Conservation (phyloP, 2,329 filamentous ascomycete genomes). For the Botrytis squamosa region DNA sequence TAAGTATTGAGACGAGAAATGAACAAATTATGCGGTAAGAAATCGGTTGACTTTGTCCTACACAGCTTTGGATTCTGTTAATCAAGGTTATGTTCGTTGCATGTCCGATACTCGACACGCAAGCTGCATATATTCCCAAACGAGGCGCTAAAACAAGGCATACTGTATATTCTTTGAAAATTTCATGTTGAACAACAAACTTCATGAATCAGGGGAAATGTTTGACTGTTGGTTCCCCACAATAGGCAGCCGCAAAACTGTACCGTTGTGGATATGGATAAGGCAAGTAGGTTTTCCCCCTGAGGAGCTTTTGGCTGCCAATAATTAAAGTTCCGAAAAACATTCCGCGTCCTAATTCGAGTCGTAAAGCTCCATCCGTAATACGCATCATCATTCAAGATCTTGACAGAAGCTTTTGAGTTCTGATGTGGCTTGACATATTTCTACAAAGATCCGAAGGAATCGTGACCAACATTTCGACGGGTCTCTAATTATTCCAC, state of each 20-base stretch:
- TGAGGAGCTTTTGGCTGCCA: background rate
- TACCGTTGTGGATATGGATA: background rate
- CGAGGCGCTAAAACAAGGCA: background rate
- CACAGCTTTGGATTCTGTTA: background rate
- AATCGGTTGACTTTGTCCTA: background rate
- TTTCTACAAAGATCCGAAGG: background rate
- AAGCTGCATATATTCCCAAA: background rate
- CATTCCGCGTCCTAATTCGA: background rate
- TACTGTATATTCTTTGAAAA: background rate
- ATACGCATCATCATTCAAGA: background rate
- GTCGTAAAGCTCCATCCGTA: background rate
- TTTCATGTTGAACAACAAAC: conserved; percentile 43
- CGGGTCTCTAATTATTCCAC: background rate
- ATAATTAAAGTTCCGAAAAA: background rate
- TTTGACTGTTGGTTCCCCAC: conserved; percentile 3
- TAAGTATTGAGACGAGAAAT: background rate
- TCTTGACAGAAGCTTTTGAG: background rate
- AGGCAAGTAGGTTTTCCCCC: background rate
- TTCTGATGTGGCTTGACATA: background rate
- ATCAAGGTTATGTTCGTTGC: background rate
- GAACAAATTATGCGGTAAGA: background rate
- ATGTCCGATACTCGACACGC: background rate
- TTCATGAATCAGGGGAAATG: background rate
- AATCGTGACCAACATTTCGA: background rate
- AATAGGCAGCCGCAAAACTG: conserved; percentile 7